Percentiles rank a stretch among this genome's conserved stretches.
phyloP scores from a whole-genome alignment of 1,284 basidiomycete species.

The Leccinum pseudoinsigne region DNA sequence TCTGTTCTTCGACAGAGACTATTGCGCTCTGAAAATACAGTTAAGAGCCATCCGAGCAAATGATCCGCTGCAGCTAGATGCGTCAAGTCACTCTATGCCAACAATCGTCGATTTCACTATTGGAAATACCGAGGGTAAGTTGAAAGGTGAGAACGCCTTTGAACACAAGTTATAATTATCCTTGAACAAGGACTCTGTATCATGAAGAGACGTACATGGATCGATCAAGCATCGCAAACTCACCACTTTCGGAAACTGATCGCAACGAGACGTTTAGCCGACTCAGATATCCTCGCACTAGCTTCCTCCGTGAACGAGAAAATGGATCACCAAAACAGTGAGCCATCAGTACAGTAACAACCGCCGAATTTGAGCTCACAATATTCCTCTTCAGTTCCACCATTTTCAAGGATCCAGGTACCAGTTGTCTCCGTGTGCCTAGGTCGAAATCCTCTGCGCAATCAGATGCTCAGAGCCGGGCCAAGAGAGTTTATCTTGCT shows the following conservation, averaged over 20 bases:
- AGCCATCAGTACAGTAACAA: slow-evolving; percentile 1
- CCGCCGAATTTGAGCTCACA: neutral
- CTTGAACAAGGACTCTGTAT: neutral
- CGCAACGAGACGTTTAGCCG: neutral
- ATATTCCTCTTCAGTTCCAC: slow-evolving; percentile 6
- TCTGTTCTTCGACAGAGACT: slow-evolving; percentile 51
- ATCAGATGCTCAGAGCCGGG: slow-evolving; percentile 13
- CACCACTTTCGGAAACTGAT: slow-evolving; percentile 4
- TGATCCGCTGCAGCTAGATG: slow-evolving; percentile 25
- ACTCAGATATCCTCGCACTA: neutral
- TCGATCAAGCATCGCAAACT: neutral
- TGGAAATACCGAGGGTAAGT: slow-evolving; percentile 4
- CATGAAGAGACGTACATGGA: slow-evolving; percentile 7
- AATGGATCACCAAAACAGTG: slow-evolving; percentile 14
- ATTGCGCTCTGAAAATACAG: slow-evolving; percentile 68
- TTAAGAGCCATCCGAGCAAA: slow-evolving; percentile 53
- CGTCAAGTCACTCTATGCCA: slow-evolving; percentile 16
- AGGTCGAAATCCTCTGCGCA: slow-evolving; percentile 17
- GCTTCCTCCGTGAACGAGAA: slow-evolving; percentile 1
- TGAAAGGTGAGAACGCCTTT: slow-evolving; percentile 11
- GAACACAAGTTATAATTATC: neutral
- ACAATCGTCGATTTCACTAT: neutral
- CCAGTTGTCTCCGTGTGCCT: neutral
- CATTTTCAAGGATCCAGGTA: slow-evolving; percentile 17
- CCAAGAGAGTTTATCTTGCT: slow-evolving; percentile 7